Percentiles rank a stretch among this genome's conserved stretches.
Conservation (phyloP, 2,329 filamentous ascomycete genomes). For the Chaetomiaceae sp. region DNA sequence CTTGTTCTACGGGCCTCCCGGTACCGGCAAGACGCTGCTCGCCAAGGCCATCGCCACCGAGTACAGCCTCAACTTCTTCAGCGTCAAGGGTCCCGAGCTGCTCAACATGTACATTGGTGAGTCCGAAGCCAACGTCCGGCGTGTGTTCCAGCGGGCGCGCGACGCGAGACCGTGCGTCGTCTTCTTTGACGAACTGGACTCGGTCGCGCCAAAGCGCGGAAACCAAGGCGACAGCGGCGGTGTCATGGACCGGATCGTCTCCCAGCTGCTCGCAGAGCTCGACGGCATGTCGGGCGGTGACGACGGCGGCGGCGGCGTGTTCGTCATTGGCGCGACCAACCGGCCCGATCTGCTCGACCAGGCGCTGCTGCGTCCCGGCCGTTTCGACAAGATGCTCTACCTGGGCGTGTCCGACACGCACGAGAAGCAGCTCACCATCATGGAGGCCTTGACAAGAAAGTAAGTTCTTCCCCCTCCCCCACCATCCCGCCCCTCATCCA, state of each 20-base stretch:
- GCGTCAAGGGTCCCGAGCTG: conserved; percentile 84
- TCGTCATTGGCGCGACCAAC: conserved; percentile 96
- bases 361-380: conserved; percentile 78
- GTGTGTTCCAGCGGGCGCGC: conserved; percentile 81
- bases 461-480: conserved; percentile 42
- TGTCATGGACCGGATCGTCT: conserved; percentile 97
- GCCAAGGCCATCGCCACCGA: conserved; percentile 92
- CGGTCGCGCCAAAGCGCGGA: conserved; percentile 90
- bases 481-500: neutral
- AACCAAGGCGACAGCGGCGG: conserved; percentile 97
- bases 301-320: conserved; percentile 75
- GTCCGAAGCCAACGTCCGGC: conserved; percentile 84
- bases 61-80: conserved; percentile 92
- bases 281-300: conserved; percentile 97
- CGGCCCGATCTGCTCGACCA: conserved; percentile 88
- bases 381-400: conserved; percentile 99
- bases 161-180: conserved; percentile 85
- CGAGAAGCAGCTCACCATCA: conserved; percentile 89
- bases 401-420: conserved; percentile 94
- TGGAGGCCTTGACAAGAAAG: conserved; percentile 93
- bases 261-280: conserved; percentile 86
- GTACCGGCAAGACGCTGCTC: conserved; percentile 86
- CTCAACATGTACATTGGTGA: conserved; percentile 97
- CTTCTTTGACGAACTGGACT: conserved; percentile 91
- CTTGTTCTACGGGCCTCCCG: conserved; percentile 84